Base-by-base conservation (phyloP, 495 filamentous ascomycete genomes). In the Neurospora sp. region DNA sequence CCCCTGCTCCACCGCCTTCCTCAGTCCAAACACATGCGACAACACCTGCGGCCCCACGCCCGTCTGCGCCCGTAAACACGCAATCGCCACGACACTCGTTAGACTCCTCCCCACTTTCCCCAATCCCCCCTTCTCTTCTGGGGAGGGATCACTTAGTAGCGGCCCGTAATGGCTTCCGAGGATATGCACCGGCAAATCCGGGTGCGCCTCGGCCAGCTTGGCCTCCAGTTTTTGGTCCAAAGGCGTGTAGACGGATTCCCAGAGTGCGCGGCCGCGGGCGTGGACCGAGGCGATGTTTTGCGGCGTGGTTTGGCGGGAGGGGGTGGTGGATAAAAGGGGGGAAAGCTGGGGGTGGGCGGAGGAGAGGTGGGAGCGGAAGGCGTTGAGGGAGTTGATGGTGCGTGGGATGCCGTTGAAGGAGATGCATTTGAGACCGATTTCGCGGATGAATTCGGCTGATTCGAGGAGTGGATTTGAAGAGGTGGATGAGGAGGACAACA, bases 331-430 rank as follows among this genome's bases (percentile, higher is more conserved):
- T 31, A 59, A 7, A 2, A 6, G 20, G 12, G 53, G 1, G 39
- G 85, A 81, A 4, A 91, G 82, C 2, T 77, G 68, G 74, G 7
- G 76, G 39, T 0, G 91, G 89, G 7, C 91, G 84, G 46, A 80
- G 5, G 78, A 61, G 0, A 93, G 84, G 44, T 81, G 81, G 46
- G 82, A 77, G 61, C 83, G 84, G 85, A 94, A 94, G 70, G 88
- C 88, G 75, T 85, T 86, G 0, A 94, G 88, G 74, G 85, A 88
- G 84, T 94, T 94, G 80, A 94, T 94, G 68, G 88, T 91, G 71
- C 92, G 88, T 4, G 92, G 92, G 76, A 94, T 91, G 46, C 92
- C 92, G 81, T 94, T 94, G 85, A 94, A 93, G 61, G 88, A 88
- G 78, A 94, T 93, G 80, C 91, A 94, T 79, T 94, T 94, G 53